These are phyloP conservation scores for Monotropa hypopitys DNA, from an alignment of 179 eudicot species.

Conservation along the genomic window DNA sequence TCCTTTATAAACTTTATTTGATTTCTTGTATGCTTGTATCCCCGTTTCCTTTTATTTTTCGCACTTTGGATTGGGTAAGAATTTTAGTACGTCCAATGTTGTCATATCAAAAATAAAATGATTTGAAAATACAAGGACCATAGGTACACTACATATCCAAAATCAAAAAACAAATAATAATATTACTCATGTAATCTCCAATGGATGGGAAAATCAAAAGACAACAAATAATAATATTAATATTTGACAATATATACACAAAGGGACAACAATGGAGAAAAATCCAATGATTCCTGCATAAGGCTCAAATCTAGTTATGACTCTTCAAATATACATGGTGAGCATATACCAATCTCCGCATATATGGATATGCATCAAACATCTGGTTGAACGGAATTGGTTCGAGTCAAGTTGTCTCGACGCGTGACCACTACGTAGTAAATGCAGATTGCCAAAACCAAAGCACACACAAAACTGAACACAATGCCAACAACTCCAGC, in stretches of 20 bases:
- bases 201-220: too few species aligned
- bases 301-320: background rate
- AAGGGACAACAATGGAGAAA: too few species aligned
- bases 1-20: too few species aligned
- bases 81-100: too few species aligned
- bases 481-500: conserved; percentile 27
- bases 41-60: too few species aligned
- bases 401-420: conserved; percentile 17
- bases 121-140: background rate
- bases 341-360: background rate
- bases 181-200: too few species aligned
- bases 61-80: too few species aligned
- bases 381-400: conserved; percentile 11
- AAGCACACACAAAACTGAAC: conserved; percentile 25
- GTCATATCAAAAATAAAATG: too few species aligned
- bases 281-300: background rate
- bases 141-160: conserved; percentile 9
- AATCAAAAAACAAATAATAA: background rate
- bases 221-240: too few species aligned
- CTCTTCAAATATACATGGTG: background rate
- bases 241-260: too few species aligned
- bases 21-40: too few species aligned
- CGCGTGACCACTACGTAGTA: conserved; percentile 34
- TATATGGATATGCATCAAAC: conserved; percentile 6
- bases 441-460: conserved; percentile 28